Conservation (phyloP, 331 rosid genomes). For the Pyracantha coccinea region DNA sequence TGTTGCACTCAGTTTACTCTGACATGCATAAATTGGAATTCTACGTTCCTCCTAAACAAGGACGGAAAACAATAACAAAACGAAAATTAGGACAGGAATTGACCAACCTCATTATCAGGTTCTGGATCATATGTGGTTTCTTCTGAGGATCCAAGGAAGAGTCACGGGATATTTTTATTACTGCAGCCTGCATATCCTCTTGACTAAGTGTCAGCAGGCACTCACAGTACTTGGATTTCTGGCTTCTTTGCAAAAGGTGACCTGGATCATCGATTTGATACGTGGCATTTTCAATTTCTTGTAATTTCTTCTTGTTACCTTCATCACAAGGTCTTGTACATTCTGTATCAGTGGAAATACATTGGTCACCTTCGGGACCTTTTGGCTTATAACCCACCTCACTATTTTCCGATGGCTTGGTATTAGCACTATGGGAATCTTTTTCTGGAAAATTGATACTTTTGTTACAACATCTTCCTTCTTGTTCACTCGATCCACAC, state of each 20-base stretch:
- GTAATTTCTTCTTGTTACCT: constrained; percentile 21
- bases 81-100: background rate
- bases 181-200: constrained; percentile 65
- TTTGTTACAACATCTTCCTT: constrained; percentile 25
- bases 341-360: constrained; percentile 23
- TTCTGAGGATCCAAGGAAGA: constrained; percentile 58
- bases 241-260: constrained; percentile 20
- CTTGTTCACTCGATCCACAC: constrained; percentile 36
- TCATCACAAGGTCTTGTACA: constrained; percentile 12
- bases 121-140: constrained; percentile 73
- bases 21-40: background rate
- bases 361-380: constrained; percentile 20
- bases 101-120: constrained; percentile 69
- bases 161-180: constrained; percentile 69
- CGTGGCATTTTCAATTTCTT: constrained; percentile 18
- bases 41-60: too few species aligned
- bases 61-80: background rate
- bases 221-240: constrained; percentile 30
- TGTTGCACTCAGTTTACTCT: background rate
- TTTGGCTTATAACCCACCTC: constrained; percentile 23
- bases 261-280: constrained; percentile 7
- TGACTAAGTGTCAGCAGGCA: constrained; percentile 63
- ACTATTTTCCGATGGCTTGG: constrained; percentile 13
- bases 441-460: constrained; percentile 17
- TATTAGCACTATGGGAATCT: constrained; percentile 27